phyloP scores from a whole-genome alignment of 78 protist species.

The Cavenderia fasciculata region DNA sequence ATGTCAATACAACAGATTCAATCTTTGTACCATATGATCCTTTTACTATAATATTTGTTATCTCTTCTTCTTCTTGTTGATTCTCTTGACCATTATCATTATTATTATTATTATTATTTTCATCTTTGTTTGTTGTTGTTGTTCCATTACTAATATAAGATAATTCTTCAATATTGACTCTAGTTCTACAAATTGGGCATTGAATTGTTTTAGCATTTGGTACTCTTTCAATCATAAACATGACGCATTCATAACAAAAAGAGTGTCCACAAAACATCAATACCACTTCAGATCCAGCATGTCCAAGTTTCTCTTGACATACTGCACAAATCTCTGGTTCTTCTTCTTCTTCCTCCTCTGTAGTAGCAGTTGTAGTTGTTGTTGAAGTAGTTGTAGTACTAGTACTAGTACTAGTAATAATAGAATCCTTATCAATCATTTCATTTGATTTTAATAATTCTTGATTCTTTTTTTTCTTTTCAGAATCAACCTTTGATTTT shows the following conservation, averaged over 20 bases:
- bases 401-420: not conserved
- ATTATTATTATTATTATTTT: too few species aligned
- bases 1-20: slow-evolving; percentile 31
- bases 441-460: not conserved
- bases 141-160: slow-evolving; percentile 13
- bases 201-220: slow-evolving; percentile 33
- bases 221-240: slow-evolving; percentile 38
- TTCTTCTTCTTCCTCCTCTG: not conserved
- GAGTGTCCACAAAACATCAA: slow-evolving; percentile 60
- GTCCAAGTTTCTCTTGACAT: slow-evolving; percentile 54
- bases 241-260: slow-evolving; percentile 59
- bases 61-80: not conserved
- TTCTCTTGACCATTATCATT: not conserved
- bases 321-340: slow-evolving; percentile 28
- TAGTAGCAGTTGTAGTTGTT: not conserved
- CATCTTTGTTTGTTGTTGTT: not conserved
- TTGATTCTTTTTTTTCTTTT: slow-evolving; percentile 4
- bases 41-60: slow-evolving; percentile 5
- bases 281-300: slow-evolving; percentile 38
- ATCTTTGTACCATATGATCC: slow-evolving; percentile 80
- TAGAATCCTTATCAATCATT: not conserved
- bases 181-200: slow-evolving; percentile 65
- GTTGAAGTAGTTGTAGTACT: slow-evolving; percentile 1
- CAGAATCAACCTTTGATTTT: too few species aligned
- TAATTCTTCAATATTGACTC: slow-evolving; percentile 54